Base-by-base conservation (phyloP, 2,329 filamentous ascomycete genomes). In the Nemania diffusa region DNA sequence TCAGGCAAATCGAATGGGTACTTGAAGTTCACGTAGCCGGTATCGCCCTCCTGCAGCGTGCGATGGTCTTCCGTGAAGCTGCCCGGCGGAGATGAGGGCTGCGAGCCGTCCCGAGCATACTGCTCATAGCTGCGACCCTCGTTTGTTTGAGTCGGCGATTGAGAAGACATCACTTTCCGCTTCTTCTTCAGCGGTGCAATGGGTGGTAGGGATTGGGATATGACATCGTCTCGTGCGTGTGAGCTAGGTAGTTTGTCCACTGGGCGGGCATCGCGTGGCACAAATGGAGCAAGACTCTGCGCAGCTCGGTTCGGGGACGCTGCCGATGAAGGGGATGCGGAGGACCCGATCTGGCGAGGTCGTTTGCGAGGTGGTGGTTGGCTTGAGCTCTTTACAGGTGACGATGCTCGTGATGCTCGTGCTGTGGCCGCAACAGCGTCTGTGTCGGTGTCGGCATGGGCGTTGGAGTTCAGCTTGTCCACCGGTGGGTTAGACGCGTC, bases 91-190 rank as follows among this genome's bases (percentile, higher is more conserved):
- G 78, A 75, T 56, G 29, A 76, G 57, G 70, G 66, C 44, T 73
- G 73, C 44, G 72, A 72, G 24, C 66, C 72, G 44, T 73, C 67
- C 11, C 75, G 69, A 65, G 70, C 67, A 76, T 84, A 80, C 70
- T 81, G 78, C 7, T 83, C 82, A 71, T 89, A 89, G 76, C 87
- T 87, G 42, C 86, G 83, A 53, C 81, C 85, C 51, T 84, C 82
- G 70, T 89, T 89, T 65, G 82, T 79, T 75, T 89, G 87, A 1
- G 87, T 89, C 1, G 84, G 84, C 9, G 85, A 86, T 61, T 84
- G 82, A 11, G 84, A 85, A n/a, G 76, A 78, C 75, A 76, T 76
- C 34, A 84, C 80, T 46, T n/a, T 37, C 79, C 82, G 83, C 65
- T 70, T 67, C 60, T 61, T 73, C 65, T 64, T 72, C 64, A 59